Base-by-base conservation (phyloP, 805 yeast species). In the Groenewaldozyma tartarivorans region DNA sequence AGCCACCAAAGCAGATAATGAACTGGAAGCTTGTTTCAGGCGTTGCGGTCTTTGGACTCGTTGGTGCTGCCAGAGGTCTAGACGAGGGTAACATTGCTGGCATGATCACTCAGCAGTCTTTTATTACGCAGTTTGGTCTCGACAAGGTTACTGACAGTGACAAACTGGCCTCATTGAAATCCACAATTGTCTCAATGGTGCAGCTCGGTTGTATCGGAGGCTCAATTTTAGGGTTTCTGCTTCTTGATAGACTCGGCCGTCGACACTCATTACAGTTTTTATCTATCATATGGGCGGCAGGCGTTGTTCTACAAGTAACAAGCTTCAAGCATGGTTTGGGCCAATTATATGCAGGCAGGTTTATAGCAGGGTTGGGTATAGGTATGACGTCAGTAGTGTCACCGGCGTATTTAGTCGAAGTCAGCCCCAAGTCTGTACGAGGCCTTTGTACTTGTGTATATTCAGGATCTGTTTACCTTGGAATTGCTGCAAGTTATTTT, bases 341-440 rank as follows among this genome's bases (percentile, higher is more conserved):
- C 11, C 79, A 74, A 48, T 55, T 75, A 30, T 72, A 71, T 45
- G 77, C 71, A 30, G 79, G 80, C 9, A 61, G 79, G 43, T 61
- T 74, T 20, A 51, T 75, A 36, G 77, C 74, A 49, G 80, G 80
- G 19, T 51, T 72, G 15, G 74, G 72, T 19, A 61, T 75, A 39
- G 79, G 81, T n/a, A 73, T 72, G 48, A 69, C 79, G 5, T 68
- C 72, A 6, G 73, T 74, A 15, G 63, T 70, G 45, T 79, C 78
- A 4, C 79, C 79, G 11, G 63, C 72, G 39, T 74, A 72, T 48
- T 52, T 72, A 36, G 65, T 75, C 2, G 81, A 75, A 51, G 66
- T 71, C 29, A 62, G 78, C 13, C 79, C 81, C 16, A 62, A 65
- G 33, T 58, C 67, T 26, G 66, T 71, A 42, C 63, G 80, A 56